Evolutionary conservation across 495 filamentous ascomycete genomes (phyloP), one percentile per base, ranked within the genome.

Genomic region (Geoglossum glabrum): DNA sequence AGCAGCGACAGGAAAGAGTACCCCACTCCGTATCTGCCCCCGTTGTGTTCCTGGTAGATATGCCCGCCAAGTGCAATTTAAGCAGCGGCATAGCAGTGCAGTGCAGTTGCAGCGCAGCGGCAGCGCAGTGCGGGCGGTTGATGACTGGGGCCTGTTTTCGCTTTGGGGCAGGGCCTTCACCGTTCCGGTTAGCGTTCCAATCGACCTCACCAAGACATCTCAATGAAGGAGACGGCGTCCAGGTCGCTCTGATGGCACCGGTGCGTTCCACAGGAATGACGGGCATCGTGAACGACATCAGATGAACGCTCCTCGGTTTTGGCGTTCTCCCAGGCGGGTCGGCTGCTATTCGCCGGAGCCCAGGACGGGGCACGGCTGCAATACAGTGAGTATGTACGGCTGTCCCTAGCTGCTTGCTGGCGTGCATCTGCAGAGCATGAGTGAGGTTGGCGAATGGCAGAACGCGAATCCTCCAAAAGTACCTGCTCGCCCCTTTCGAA

Each of bases 341-440:
- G 40, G n/a, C 19, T 45, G 23, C n/a, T 19, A 45, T 45, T 45
- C n/a, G 40, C 10, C 40, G 13, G 40, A 45, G 36, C 17, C n/a
- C 40, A 19, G 23, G n/a, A 2, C 19, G n/a, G 49, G 46, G 21
- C 4, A 15, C 21, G 46, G 46, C 3, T 27, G 15, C 10, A 52
- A 13, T 52, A 26, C n/a, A n/a, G n/a, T n/a, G n/a, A n/a, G n/a
- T n/a, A 27, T 28, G 49, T 21, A 52, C 28, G 49, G 23, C 40
- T 31, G 49, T 52, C 49, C 46, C 49, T 52, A 52, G 49, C 49
- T 52, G 49, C 49, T 52, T 28, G 49, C 49, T 52, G 49, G 49
- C 49, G 49, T 52, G 49, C 49, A 52, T 52, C 49, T 52, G 49
- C 49, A 52, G 46, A 50, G 17, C 5, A 40, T 40, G 46, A 31